A percentile compares a stretch with the other conserved stretches of the same genome.
These are phyloP conservation scores for Epicoccum sorghinum DNA, from an alignment of 2,329 filamentous ascomycete species.

Conservation along the genomic window DNA sequence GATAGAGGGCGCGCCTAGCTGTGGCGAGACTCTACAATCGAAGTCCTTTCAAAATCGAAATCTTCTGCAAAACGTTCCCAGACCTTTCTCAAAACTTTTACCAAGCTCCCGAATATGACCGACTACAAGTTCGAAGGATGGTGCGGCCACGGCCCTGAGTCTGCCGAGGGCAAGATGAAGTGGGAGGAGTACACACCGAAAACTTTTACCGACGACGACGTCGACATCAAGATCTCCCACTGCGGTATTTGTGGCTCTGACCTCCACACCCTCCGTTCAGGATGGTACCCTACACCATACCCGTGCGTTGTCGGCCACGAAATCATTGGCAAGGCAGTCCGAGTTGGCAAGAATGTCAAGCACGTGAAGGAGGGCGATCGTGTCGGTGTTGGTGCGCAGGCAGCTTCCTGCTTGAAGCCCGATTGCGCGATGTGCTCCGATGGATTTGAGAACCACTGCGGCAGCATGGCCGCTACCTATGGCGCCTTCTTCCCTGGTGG, in stretches of 20 bases:
- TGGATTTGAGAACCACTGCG: conserved; percentile 57
- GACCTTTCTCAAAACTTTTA: background rate
- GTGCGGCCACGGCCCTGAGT: conserved; percentile 58
- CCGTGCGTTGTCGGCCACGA: conserved; percentile 54
- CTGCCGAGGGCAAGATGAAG: conserved; percentile 60
- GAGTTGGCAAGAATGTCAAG: conserved; percentile 52
- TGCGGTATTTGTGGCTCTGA: conserved; percentile 47
- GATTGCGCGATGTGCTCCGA: conserved; percentile 55
- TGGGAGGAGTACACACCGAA: conserved; percentile 56
- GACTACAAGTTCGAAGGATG: conserved; percentile 58
- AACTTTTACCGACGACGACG: conserved; percentile 70
- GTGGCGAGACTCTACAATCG: background rate
- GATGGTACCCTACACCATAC: conserved; percentile 45
- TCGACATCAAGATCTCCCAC: conserved; percentile 49
- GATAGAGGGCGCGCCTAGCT: background rate
- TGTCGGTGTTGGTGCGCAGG: conserved; percentile 58
- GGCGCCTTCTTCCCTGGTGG: conserved; percentile 57
- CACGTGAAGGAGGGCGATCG: conserved; percentile 67
- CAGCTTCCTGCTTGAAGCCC: conserved; percentile 52
- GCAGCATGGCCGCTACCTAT: conserved; percentile 51
- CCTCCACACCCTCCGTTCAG: conserved; percentile 43
- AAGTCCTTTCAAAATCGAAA: background rate
- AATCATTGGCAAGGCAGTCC: conserved; percentile 48
- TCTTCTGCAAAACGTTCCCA: background rate
- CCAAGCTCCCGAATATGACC: conserved; percentile 19